Evolutionary conservation across 768 basidiomycete genomes (phyloP), one percentile per base, ranked within the genome.

Genomic region (Tricholoma sp.): DNA sequence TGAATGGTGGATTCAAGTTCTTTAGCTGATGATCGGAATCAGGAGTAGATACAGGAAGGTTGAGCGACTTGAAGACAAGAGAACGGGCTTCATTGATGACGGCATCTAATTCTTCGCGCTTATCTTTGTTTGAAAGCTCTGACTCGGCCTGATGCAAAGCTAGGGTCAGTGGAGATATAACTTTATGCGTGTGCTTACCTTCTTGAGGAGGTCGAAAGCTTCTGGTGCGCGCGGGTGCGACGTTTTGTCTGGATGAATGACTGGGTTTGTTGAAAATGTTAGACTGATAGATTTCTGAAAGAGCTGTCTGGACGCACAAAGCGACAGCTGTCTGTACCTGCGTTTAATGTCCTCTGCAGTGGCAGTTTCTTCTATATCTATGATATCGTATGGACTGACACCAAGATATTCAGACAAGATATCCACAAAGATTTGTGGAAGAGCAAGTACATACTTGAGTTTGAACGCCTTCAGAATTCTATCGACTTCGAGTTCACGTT

Each of bases 191-290:
- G 29, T 12, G 12, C 72, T 10, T 51, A 89, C 92, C 84, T 97
- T 96, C 77, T 97, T 97, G 48, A 97, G 79, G 33, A 93, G 66
- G 70, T 96, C 94, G 68, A 97, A 97, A 1, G 94, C 94, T 72
- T 97, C 92, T 64, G 92, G 88, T 51, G 92, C 91, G 65, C 85
- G 83, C 29, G 82, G 78, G 73, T 97, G 92, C 68, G 90, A 76
- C 64, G 89, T 89, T 80, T 98, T 99, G 78, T 99, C 97, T 59
- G 97, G 97, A 79, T 99, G 97, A 66, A 99, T 98, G 72, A 97
- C 91, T 94, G 68, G 59, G 55, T 33, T 57, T 32, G 15, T 13
- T n/a, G 12, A 45, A 20, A 59, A 50, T 37, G 52, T 52, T 10
- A 59, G 52, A 54, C 15, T 53, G 50, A 31, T 36, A 8, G 28